Evolutionary conservation across 2,329 filamentous ascomycete genomes (phyloP).

Genomic region (Mycosphaerella arachidis): DNA sequence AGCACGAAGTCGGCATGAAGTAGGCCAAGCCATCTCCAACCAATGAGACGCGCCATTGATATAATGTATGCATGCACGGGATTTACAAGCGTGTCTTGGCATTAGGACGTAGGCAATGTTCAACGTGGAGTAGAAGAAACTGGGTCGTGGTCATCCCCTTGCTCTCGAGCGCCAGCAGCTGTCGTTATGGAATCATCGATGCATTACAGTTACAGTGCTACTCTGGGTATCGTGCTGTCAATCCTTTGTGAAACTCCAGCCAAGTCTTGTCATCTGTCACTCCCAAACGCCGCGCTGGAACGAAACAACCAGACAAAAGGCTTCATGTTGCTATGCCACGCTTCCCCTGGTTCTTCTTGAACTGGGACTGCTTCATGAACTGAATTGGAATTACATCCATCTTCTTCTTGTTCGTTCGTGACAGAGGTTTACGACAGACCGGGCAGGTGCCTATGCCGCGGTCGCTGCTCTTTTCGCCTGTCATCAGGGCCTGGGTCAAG

Average conservation of each 20-base stretch:
- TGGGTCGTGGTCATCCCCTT: too few relatives aligned
- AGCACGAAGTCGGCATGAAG: background rate
- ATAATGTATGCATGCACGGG: background rate
- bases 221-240: conserved; percentile 3
- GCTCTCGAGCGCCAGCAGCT: too few relatives aligned
- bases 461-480: conserved; percentile 48
- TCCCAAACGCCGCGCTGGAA: conserved; percentile 9
- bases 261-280: background rate
- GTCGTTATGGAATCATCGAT: background rate
- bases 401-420: conserved; percentile 18
- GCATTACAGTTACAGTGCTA: background rate
- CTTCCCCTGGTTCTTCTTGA: conserved; percentile 11
- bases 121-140: background rate
- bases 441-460: conserved; percentile 45
- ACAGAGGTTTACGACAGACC: conserved; percentile 29
- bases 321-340: background rate
- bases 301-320: background rate
- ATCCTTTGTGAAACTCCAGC: conserved; percentile 7
- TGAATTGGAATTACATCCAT: conserved; percentile 19
- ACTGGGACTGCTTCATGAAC: conserved; percentile 24
- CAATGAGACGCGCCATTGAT: background rate
- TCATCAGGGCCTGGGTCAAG: conserved; percentile 56
- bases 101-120: too few relatives aligned
- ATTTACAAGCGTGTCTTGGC: background rate
- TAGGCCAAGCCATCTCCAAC: background rate